Evolutionary conservation across 352 stramenopile genomes (phyloP).

Genomic region (Phytopythium montanum): DNA sequence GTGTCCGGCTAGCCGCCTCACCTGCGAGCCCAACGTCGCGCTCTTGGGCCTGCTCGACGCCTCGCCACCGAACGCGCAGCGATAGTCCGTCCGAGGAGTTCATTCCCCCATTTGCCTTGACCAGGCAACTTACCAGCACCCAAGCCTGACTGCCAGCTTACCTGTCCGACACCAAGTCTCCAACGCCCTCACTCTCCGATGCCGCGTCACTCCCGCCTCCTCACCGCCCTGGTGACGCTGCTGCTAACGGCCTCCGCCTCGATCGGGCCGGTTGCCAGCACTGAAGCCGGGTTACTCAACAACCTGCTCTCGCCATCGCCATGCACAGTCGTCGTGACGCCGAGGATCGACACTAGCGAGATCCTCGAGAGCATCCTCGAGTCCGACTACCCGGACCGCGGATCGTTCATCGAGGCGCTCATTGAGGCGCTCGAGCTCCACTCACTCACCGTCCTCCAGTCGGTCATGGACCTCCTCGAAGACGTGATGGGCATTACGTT

Average conservation of each 20-base stretch:
- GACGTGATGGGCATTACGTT: constrained; percentile 7
- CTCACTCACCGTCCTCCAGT: constrained; percentile 7
- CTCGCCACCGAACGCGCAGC: too few species aligned
- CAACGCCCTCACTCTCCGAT: neutral
- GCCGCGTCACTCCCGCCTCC: neutral
- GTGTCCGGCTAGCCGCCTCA: too few species aligned
- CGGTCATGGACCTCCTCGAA: constrained; percentile 12
- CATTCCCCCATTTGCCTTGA: constrained; percentile 35
- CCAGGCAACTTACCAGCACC: neutral
- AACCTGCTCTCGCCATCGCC: constrained; percentile 5
- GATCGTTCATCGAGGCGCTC: constrained; percentile 17
- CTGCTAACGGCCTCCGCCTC: neutral
- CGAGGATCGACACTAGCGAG: neutral
- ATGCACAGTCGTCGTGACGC: neutral
- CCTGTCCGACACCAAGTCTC: neutral
- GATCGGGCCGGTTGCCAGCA: neutral
- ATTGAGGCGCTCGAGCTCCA: constrained; percentile 16
- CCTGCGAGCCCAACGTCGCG: too few species aligned
- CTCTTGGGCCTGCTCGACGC: too few species aligned
- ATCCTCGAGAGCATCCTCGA: neutral
- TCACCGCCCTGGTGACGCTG: neutral
- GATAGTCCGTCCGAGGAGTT: neutral
- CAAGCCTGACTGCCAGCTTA: neutral
- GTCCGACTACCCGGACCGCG: constrained; percentile 6
- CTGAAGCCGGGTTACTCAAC: neutral